A percentile compares a stretch with the other conserved stretches of the same genome.
These are phyloP conservation scores for Aspergillus terreus DNA, from an alignment of 2,329 filamentous ascomycete species.

Conservation along the genomic window DNA sequence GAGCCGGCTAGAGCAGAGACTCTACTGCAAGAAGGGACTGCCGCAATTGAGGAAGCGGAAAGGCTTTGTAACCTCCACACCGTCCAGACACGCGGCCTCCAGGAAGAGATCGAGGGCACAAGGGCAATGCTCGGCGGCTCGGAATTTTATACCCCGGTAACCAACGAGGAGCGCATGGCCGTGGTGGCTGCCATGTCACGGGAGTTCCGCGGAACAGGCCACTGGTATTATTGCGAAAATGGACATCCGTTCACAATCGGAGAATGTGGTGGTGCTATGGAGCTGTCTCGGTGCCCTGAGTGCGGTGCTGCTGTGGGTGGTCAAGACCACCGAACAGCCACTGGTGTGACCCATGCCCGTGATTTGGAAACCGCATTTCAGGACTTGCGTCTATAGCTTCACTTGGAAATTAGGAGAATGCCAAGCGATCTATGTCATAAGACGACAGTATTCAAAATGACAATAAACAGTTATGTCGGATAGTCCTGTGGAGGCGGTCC, in stretches of 20 bases:
- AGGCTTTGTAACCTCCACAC: neutral
- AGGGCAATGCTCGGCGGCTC: conserved; percentile 45
- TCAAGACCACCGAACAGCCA: conserved; percentile 44
- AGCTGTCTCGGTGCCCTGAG: conserved; percentile 59
- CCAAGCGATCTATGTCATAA: too few relatives aligned
- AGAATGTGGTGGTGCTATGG: conserved; percentile 65
- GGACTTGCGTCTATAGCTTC: neutral
- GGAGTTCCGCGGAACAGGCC: conserved; percentile 51
- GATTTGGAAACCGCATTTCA: conserved; percentile 44
- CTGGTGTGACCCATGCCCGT: conserved; percentile 56
- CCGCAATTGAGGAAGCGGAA: neutral
- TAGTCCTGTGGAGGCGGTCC: too few relatives aligned
- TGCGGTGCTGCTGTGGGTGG: conserved; percentile 60
- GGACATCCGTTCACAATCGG: conserved; percentile 56
- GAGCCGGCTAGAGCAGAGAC: conserved; percentile 4
- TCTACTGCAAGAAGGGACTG: conserved; percentile 8
- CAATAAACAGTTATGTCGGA: too few relatives aligned
- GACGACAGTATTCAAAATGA: too few relatives aligned
- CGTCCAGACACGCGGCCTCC: conserved; percentile 32
- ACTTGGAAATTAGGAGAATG: neutral
- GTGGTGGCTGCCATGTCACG: conserved; percentile 51
- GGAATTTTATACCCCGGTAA: conserved; percentile 49
- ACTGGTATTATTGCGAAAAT: conserved; percentile 43
- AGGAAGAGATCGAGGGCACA: conserved; percentile 45
- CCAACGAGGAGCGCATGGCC: conserved; percentile 49